These are phyloP conservation scores for Flaveria sonorensis DNA, from an alignment of 129 eudicot genomes.

Conservation along the genomic window DNA sequence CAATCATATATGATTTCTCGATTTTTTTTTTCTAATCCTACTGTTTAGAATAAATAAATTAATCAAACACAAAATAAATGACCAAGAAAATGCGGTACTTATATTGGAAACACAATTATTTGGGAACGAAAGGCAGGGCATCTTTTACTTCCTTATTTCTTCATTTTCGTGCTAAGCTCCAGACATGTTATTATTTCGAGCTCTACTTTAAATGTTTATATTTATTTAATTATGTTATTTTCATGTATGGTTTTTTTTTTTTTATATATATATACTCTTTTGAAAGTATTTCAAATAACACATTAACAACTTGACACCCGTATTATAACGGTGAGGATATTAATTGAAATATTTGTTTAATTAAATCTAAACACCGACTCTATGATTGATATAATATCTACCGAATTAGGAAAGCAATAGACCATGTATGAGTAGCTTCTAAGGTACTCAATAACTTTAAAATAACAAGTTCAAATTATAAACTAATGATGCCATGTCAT, in stretches of 20 bases:
- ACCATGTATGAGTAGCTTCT: slow-evolving; percentile 29
- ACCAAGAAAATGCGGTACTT: neutral
- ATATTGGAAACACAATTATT: neutral
- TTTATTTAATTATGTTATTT: no score
- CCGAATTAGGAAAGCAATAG: slow-evolving; percentile 25
- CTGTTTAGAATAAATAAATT: no score
- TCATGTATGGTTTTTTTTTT: no score
- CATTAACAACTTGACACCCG: no score
- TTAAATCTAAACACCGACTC: neutral
- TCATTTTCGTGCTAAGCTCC: neutral
- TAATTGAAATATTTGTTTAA: neutral
- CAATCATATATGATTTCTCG: no score
- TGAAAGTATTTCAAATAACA: no score
- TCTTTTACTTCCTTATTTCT: neutral
- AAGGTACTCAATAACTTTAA: slow-evolving; percentile 27
- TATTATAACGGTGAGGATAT: neutral
- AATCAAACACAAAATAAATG: neutral
- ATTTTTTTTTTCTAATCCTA: no score
- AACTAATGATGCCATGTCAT: slow-evolving; percentile 23
- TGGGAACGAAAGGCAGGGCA: neutral
- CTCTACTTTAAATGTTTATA: no score
- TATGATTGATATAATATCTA: slow-evolving; percentile 4
- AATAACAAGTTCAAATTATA: slow-evolving; percentile 15
- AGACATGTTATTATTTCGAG: no score
- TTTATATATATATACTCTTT: no score